Evolutionary conservation across 1,139 yeast species (phyloP).

Genomic region (Scheffersomyces segobiensis): DNA sequence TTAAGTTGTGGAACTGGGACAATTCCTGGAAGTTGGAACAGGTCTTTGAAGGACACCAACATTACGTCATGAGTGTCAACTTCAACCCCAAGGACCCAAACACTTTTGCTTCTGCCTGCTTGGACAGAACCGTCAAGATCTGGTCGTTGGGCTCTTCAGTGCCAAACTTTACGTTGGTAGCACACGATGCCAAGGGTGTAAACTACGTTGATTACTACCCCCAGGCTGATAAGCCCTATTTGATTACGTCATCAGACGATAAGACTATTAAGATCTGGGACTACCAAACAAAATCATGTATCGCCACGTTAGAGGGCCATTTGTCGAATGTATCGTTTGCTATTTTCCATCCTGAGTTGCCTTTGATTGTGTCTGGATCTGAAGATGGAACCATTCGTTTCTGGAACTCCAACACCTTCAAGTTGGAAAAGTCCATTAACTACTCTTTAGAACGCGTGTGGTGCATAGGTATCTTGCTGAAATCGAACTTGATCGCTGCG

Average conservation of each 20-base stretch:
- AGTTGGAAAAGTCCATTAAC: constrained; percentile 85
- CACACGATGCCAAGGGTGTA: constrained; percentile 92
- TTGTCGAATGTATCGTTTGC: constrained; percentile 94
- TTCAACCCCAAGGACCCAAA: constrained; percentile 97
- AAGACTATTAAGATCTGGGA: constrained; percentile 92
- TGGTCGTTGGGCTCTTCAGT: constrained; percentile 92
- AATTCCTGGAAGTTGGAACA: constrained; percentile 87
- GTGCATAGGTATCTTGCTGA: constrained; percentile 83
- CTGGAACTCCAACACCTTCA: constrained; percentile 80
- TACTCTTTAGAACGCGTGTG: constrained; percentile 94
- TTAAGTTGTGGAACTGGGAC: constrained; percentile 98
- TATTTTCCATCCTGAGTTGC: constrained; percentile 93
- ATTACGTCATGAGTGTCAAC: constrained; percentile 90
- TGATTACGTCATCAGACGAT: constrained; percentile 92
- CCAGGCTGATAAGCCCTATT: constrained; percentile 92
- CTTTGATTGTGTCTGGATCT: constrained; percentile 80
- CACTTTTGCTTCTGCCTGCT: constrained; percentile 95
- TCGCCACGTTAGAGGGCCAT: constrained; percentile 93
- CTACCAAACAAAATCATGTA: constrained; percentile 94
- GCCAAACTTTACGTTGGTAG: constrained; percentile 88
- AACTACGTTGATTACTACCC: constrained; percentile 97
- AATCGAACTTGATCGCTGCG: constrained; percentile 78
- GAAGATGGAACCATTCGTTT: constrained; percentile 79
- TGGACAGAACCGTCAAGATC: constrained; percentile 93
- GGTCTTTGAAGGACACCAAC: constrained; percentile 93